These are phyloP conservation scores for Cajanus cajan DNA, from an alignment of 306 rosid species.

Conservation along the genomic window DNA sequence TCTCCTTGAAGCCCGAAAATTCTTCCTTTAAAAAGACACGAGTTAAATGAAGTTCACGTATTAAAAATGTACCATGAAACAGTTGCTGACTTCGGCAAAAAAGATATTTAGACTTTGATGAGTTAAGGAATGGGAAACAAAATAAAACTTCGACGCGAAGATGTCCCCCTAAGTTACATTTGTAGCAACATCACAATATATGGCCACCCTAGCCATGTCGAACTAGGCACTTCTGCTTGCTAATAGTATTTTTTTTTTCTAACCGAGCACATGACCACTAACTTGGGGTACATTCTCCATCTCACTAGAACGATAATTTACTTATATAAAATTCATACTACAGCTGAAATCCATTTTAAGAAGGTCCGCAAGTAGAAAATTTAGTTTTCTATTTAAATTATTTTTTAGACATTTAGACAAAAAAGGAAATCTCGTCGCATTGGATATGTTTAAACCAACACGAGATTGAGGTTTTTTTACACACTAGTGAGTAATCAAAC, in stretches of 20 bases:
- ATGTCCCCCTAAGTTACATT: not conserved
- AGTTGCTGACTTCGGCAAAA: not conserved
- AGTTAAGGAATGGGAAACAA: not conserved
- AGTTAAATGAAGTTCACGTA: not conserved
- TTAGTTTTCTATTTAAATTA: too few relatives aligned
- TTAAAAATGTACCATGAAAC: not conserved
- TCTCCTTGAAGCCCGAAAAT: not conserved
- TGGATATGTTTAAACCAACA: not conserved
- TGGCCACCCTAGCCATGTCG: not conserved
- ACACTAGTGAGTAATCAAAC: too few relatives aligned
- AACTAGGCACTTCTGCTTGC: not conserved
- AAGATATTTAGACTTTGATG: conserved; percentile 10
- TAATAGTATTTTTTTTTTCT: too few relatives aligned
- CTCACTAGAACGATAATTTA: not conserved
- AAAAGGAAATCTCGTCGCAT: not conserved
- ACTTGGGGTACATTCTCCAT: not conserved
- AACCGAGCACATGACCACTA: too few relatives aligned
- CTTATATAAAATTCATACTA: not conserved
- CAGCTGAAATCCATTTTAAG: too few relatives aligned
- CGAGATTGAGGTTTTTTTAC: too few relatives aligned
- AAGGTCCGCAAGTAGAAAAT: too few relatives aligned
- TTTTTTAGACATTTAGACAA: not conserved
- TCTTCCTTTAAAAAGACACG: too few relatives aligned
- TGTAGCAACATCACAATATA: not conserved
- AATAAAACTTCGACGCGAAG: not conserved